Percentiles rank a stretch among this genome's conserved stretches.
phyloP scores from a whole-genome alignment of 805 yeast species.

The Saccharomycopsis sp. region DNA sequence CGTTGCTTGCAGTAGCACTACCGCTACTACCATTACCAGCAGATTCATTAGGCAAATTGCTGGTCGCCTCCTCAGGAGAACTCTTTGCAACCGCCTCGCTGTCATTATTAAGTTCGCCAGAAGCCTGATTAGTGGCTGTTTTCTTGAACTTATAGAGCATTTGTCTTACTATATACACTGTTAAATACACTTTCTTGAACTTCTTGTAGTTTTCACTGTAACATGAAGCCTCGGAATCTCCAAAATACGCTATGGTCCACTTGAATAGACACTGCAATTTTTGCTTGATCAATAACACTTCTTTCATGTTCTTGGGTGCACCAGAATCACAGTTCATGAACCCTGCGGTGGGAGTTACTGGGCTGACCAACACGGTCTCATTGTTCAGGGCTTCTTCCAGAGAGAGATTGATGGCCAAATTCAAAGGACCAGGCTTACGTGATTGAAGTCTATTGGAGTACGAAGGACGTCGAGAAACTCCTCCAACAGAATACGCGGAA shows the following conservation, averaged over 20 bases:
- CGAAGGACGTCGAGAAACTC: not conserved
- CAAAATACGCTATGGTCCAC: conserved; percentile 2
- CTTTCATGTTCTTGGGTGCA: not conserved
- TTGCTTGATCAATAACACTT: not conserved
- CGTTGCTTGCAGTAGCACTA: not conserved
- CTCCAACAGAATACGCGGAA: not conserved
- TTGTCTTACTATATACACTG: conserved; percentile 14
- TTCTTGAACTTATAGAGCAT: conserved; percentile 7
- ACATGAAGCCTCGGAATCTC: not conserved
- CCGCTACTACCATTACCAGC: not conserved
- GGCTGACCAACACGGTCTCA: not conserved
- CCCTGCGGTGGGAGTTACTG: not conserved
- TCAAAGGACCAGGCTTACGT: not conserved
- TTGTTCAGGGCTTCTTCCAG: not conserved
- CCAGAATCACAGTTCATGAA: not conserved
- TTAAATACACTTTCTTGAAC: conserved; percentile 8
- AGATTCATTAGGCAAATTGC: too few species aligned
- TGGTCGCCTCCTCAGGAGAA: not conserved
- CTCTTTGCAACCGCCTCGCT: not conserved
- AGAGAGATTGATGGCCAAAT: not conserved
- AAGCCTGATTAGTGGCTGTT: not conserved
- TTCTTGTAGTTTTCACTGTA: conserved; percentile 1
- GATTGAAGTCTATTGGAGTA: not conserved
- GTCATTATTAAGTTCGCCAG: not conserved
- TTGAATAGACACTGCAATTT: conserved; percentile 12